phyloP scores from a whole-genome alignment of 805 yeast genomes.

The Candida saitoana region DNA sequence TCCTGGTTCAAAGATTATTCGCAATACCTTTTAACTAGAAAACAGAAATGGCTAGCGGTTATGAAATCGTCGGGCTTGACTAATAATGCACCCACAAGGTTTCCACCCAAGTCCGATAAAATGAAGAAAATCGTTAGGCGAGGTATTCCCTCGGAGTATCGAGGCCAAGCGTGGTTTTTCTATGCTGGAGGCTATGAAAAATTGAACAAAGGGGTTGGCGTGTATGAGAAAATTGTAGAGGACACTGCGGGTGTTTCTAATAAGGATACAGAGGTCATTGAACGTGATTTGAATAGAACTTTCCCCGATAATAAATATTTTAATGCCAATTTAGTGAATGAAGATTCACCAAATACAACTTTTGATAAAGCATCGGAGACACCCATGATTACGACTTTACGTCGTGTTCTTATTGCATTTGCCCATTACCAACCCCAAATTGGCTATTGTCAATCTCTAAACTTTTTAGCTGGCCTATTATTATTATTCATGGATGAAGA shows the following conservation, averaged over 20 bases:
- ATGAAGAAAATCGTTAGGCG: slow-evolving; percentile 77
- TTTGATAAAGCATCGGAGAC: slow-evolving; percentile 43
- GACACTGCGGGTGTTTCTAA: slow-evolving; percentile 53
- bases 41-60: slow-evolving; percentile 70
- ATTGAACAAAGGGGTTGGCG: slow-evolving; percentile 64
- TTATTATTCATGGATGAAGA: slow-evolving; percentile 87
- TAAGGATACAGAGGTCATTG: slow-evolving; percentile 87
- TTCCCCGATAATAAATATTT: slow-evolving; percentile 91
- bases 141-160: slow-evolving; percentile 96
- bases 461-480: slow-evolving; percentile 84
- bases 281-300: slow-evolving; percentile 88
- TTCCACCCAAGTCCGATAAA: slow-evolving; percentile 76
- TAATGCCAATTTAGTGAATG: slow-evolving; percentile 34
- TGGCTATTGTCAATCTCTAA: slow-evolving; percentile 94
- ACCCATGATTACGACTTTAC: slow-evolving; percentile 60
- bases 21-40: slow-evolving; percentile 57
- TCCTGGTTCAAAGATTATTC: slow-evolving; percentile 73
- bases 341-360: background rate
- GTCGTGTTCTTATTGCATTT: slow-evolving; percentile 81
- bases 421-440: slow-evolving; percentile 82
- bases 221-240: slow-evolving; percentile 64
- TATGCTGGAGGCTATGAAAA: slow-evolving; percentile 83
- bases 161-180: slow-evolving; percentile 96
- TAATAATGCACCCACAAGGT: slow-evolving; percentile 48
- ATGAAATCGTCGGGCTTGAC: slow-evolving; percentile 66